phyloP scores from a whole-genome alignment of 352 stramenopile genomes.

The Phytophthora sp. region DNA sequence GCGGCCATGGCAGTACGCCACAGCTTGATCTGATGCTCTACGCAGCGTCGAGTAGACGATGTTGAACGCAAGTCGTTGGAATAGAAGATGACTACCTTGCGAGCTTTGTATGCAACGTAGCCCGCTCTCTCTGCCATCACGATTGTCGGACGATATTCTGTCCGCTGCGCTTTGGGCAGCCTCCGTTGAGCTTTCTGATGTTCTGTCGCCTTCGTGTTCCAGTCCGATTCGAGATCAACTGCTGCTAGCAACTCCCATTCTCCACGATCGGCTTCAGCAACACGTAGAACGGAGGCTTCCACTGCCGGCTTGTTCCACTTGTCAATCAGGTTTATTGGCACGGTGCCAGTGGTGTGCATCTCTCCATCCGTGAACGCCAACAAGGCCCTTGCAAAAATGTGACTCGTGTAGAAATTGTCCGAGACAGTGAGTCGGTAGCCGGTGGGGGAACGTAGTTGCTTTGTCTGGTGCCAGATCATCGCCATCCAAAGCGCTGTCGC shows the following conservation, averaged over 20 bases:
- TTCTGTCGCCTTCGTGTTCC: neutral
- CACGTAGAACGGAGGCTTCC: neutral
- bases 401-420: constrained; percentile 15
- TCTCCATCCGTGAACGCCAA: constrained; percentile 10
- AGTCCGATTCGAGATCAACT: neutral
- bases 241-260: neutral
- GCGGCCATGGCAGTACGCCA: neutral
- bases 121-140: neutral
- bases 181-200: neutral
- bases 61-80: neutral
- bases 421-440: constrained; percentile 4
- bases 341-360: neutral
- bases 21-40: neutral
- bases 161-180: neutral
- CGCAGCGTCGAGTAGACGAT: neutral
- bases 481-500: constrained; percentile 5
- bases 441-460: neutral
- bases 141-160: neutral
- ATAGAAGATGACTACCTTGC: neutral
- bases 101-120: neutral
- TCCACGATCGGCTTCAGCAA: neutral
- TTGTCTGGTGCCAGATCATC: constrained; percentile 8
- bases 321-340: neutral
- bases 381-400: constrained; percentile 2
- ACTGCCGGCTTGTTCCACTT: neutral